phyloP scores from a whole-genome alignment of 2,329 filamentous ascomycete species.

The Fusarium globosum region DNA sequence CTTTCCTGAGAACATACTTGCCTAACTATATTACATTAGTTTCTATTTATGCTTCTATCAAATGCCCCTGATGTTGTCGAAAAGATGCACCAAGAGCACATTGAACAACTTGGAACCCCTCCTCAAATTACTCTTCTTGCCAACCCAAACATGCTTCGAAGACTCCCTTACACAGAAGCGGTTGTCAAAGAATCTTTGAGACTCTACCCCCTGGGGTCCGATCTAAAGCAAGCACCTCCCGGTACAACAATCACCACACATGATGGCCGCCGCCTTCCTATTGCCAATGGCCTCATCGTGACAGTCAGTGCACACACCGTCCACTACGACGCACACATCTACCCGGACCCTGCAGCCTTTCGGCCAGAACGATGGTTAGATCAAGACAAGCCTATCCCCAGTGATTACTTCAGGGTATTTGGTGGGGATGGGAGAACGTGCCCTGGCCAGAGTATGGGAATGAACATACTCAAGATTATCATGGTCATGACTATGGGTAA shows the following conservation, averaged over 20 bases:
- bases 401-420: slow-evolving; percentile 46
- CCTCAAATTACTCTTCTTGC: not conserved
- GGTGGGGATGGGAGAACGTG: slow-evolving; percentile 52
- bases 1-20: not conserved
- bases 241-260: not conserved
- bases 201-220: slow-evolving; percentile 18
- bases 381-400: not conserved
- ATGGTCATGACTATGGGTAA: slow-evolving; percentile 37
- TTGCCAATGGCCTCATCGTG: slow-evolving; percentile 11
- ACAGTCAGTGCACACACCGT: slow-evolving; percentile 8
- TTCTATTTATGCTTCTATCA: slow-evolving; percentile 17
- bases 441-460: slow-evolving; percentile 51
- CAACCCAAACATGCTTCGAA: slow-evolving; percentile 4
- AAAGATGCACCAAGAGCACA: slow-evolving; percentile 22
- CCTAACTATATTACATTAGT: not conserved
- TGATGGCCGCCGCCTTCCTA: slow-evolving; percentile 1
- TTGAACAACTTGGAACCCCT: not conserved
- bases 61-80: not conserved
- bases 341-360: not conserved
- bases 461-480: slow-evolving; percentile 49
- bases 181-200: slow-evolving; percentile 19
- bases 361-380: slow-evolving; percentile 20
- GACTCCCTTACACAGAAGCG: slow-evolving; percentile 17
- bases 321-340: slow-evolving; percentile 11
- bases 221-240: not conserved